These are phyloP conservation scores for Aspergillus candidus DNA, from an alignment of 2,329 filamentous ascomycete species.

Conservation along the genomic window DNA sequence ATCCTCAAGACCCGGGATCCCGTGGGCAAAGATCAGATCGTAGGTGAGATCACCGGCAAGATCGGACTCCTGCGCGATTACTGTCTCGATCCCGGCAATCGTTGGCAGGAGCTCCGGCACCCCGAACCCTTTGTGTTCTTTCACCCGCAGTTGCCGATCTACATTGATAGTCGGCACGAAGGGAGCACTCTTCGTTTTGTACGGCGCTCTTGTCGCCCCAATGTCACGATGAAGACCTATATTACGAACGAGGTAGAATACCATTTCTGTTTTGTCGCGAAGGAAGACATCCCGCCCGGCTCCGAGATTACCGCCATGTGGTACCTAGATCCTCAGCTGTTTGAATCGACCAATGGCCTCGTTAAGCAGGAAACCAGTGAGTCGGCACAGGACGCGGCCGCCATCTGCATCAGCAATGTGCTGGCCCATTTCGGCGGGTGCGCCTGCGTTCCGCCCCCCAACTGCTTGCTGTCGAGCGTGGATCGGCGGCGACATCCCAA, in stretches of 20 bases:
- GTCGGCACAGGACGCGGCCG: conserved; percentile 35
- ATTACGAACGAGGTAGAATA: conserved; percentile 73
- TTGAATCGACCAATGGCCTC: conserved; percentile 33
- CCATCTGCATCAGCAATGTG: conserved; percentile 43
- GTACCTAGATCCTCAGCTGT: conserved; percentile 41
- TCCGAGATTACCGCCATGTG: conserved; percentile 45
- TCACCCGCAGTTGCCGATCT: conserved; percentile 79
- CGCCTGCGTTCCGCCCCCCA: conserved; percentile 36
- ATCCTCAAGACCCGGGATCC: conserved; percentile 46
- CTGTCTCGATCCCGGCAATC: conserved; percentile 58
- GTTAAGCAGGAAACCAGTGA: conserved; percentile 39
- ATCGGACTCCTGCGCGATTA: conserved; percentile 70
- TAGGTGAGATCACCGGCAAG: conserved; percentile 71
- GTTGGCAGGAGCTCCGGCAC: conserved; percentile 59
- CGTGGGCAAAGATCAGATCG: conserved; percentile 49
- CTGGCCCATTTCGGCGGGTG: conserved; percentile 46
- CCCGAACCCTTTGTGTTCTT: conserved; percentile 73
- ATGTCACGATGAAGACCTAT: conserved; percentile 80
- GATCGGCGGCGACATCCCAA: conserved; percentile 39
- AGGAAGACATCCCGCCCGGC: conserved; percentile 62
- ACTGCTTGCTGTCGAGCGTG: conserved; percentile 38
- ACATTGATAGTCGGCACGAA: conserved; percentile 84
- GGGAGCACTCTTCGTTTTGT: conserved; percentile 82
- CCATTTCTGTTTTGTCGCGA: conserved; percentile 88
- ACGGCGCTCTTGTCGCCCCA: conserved; percentile 86